These are phyloP conservation scores for Aspergillus heteromorphus DNA, from an alignment of 495 filamentous ascomycete genomes.

Conservation along the genomic window DNA sequence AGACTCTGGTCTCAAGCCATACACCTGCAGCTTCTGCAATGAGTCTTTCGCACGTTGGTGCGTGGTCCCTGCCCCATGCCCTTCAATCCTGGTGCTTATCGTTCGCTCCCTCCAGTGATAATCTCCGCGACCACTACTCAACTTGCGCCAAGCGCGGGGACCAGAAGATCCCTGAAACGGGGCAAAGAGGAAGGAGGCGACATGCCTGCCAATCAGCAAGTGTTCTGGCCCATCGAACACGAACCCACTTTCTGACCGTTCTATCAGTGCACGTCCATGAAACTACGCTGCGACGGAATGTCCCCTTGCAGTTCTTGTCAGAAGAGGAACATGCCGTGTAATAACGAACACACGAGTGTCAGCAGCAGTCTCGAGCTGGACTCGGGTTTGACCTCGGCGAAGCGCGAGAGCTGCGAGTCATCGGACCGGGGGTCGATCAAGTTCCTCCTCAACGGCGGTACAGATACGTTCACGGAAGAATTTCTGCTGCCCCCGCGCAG, in stretches of 20 bases:
- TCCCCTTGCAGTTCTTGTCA: slow-evolving; percentile 45
- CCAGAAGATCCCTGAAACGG: slow-evolving; percentile 40
- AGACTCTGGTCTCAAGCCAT: slow-evolving; percentile 45
- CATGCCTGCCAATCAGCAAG: slow-evolving; percentile 45
- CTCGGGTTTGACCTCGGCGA: slow-evolving; percentile 19
- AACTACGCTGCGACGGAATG: slow-evolving; percentile 45
- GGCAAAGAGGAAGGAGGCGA: slow-evolving; percentile 40
- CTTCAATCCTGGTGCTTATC: not conserved
- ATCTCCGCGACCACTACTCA: slow-evolving; percentile 42
- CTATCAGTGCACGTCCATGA: slow-evolving; percentile 46
- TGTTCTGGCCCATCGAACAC: not conserved
- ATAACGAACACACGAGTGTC: slow-evolving; percentile 26
- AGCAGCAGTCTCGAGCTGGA: slow-evolving; percentile 8
- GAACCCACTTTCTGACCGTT: not conserved
- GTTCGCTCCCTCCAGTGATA: slow-evolving; percentile 28
- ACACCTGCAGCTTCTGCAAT: slow-evolving; percentile 41
- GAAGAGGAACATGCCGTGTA: slow-evolving; percentile 40
- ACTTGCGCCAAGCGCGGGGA: slow-evolving; percentile 39
- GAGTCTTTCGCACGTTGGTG: slow-evolving; percentile 45
- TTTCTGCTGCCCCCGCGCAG: slow-evolving; percentile 40
- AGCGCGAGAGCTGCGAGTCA: slow-evolving; percentile 23
- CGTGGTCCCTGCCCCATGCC: slow-evolving; percentile 4
- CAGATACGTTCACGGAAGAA: slow-evolving; percentile 41
- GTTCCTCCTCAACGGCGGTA: slow-evolving; percentile 44
- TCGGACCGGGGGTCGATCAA: slow-evolving; percentile 45